Conservation (phyloP, 2,329 filamentous ascomycete genomes). For the Fusarium keratoplasticum region DNA sequence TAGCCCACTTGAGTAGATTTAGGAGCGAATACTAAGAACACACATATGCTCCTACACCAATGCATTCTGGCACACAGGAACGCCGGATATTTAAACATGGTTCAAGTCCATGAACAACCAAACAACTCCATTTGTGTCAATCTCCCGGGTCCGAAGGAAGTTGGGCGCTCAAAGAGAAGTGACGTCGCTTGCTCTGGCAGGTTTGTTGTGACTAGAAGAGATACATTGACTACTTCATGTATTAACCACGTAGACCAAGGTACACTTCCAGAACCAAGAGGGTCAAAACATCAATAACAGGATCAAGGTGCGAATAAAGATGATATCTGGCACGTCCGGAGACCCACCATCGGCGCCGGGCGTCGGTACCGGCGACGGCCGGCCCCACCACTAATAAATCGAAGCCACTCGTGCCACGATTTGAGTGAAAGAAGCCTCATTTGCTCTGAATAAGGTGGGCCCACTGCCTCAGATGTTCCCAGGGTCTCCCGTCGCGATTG, state of each 20-base stretch:
- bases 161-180: neutral
- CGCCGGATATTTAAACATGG: neutral
- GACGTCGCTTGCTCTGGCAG: neutral
- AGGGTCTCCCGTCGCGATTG: conserved; percentile 32
- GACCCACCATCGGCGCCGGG: conserved; percentile 22
- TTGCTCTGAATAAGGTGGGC: conserved; percentile 11
- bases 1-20: neutral
- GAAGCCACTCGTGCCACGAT: conserved; percentile 31
- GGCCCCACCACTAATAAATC: conserved; percentile 33
- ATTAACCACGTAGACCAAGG: neutral
- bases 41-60: neutral
- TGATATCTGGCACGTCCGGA: conserved; percentile 6
- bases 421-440: conserved; percentile 12
- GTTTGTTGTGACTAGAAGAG: neutral
- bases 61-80: neutral
- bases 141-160: neutral
- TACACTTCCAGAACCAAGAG: neutral
- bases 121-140: neutral
- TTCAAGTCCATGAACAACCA: neutral
- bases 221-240: neutral
- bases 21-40: neutral
- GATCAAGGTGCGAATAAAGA: neutral
- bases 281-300: neutral
- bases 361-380: conserved; percentile 32
- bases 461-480: conserved; percentile 26